phyloP scores from a whole-genome alignment of 2,329 filamentous ascomycete species.

The Exophiala oligosperma region DNA sequence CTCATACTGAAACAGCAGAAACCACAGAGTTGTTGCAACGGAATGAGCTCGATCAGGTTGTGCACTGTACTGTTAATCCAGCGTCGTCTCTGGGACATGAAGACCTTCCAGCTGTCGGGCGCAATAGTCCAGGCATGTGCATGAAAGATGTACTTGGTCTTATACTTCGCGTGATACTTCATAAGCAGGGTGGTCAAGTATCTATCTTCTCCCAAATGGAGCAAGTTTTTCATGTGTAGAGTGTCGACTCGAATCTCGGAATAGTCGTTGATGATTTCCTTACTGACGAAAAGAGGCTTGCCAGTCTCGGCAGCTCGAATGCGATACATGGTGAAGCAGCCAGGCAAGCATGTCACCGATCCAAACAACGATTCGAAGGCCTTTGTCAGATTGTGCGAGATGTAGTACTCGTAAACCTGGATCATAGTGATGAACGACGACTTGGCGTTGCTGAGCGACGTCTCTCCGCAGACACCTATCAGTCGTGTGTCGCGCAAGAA shows the following conservation, averaged over 20 bases:
- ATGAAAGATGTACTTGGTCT: slow-evolving; percentile 93
- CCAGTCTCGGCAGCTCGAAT: slow-evolving; percentile 91
- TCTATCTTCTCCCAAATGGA: slow-evolving; percentile 96
- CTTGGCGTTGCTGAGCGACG: slow-evolving; percentile 88
- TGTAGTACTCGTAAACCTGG: slow-evolving; percentile 99
- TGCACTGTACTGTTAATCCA: slow-evolving; percentile 99
- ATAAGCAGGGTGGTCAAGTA: slow-evolving; percentile 92
- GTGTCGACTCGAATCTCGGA: slow-evolving; percentile 94
- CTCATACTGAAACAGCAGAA: slow-evolving; percentile 99
- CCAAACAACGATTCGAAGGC: slow-evolving; percentile 97
- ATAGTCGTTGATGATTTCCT: slow-evolving; percentile 85
- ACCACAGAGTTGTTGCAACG: slow-evolving; percentile 89
- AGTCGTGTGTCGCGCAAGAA: slow-evolving; percentile 90
- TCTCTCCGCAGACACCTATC: slow-evolving; percentile 95
- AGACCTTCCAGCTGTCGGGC: slow-evolving; percentile 89
- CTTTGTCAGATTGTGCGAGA: slow-evolving; percentile 95
- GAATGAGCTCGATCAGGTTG: slow-evolving; percentile 94
- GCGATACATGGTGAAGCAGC: slow-evolving; percentile 99
- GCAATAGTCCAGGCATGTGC: slow-evolving; percentile 97
- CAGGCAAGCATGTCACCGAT: slow-evolving; percentile 93
- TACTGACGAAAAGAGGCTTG: slow-evolving; percentile 94
- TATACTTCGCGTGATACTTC: slow-evolving; percentile 90
- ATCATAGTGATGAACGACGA: slow-evolving; percentile 97
- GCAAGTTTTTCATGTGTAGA: slow-evolving; percentile 96
- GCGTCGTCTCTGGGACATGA: slow-evolving; percentile 95